phyloP scores from a whole-genome alignment of 495 filamentous ascomycete species.

The Pseudoneurospora amorphoporcata region DNA sequence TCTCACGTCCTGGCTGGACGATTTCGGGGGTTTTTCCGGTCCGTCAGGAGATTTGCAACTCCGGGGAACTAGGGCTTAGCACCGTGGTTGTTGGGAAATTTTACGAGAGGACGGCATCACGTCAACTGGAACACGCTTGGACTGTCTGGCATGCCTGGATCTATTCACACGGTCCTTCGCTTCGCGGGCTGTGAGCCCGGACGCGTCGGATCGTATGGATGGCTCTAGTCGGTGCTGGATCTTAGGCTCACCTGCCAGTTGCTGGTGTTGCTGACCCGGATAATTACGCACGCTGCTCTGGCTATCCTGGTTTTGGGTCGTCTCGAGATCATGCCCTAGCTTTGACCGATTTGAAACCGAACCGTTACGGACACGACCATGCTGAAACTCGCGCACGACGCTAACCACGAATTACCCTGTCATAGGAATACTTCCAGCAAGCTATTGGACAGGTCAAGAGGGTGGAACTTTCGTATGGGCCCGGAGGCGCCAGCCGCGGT shows the following conservation, averaged over 20 bases:
- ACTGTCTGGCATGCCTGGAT: conserved; percentile 1
- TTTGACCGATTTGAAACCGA: background rate
- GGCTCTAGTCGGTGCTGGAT: conserved; percentile 9
- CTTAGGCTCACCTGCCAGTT: conserved; percentile 17
- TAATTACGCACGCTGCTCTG: conserved; percentile 24
- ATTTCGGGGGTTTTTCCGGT: conserved; percentile 2
- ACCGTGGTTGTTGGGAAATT: background rate
- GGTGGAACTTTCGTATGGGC: conserved; percentile 82
- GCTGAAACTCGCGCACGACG: conserved; percentile 13
- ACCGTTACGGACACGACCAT: background rate
- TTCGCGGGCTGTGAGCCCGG: conserved; percentile 1
- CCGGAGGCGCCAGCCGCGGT: conserved; percentile 82
- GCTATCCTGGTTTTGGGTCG: conserved; percentile 19
- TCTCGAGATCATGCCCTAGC: background rate
- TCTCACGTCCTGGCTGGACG: conserved; percentile 1
- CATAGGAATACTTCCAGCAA: conserved; percentile 91
- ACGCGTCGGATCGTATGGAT: conserved; percentile 7
- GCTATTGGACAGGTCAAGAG: conserved; percentile 82
- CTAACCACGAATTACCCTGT: conserved; percentile 27
- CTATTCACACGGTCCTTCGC: conserved; percentile 7
- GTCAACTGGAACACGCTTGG: background rate
- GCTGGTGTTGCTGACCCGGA: conserved; percentile 12
- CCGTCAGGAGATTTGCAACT: background rate
- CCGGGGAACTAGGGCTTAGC: background rate
- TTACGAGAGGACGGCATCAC: background rate